Percentiles rank a stretch among this genome's conserved stretches.
Conservation (phyloP, 106 monocot species). For the Posidonia australis region DNA sequence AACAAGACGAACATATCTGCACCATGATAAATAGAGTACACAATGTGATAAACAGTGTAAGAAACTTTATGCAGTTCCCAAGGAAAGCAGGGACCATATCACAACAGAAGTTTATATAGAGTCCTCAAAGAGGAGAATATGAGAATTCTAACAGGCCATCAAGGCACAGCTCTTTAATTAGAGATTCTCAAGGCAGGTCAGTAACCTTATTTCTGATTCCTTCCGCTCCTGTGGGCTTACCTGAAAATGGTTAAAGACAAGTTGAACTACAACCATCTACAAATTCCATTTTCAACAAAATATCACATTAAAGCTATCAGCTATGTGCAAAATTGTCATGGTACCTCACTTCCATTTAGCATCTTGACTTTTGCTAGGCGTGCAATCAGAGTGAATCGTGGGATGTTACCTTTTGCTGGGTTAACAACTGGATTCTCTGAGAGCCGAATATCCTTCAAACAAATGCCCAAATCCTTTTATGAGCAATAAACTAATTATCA, state of each 20-base stretch:
- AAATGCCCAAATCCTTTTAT: neutral
- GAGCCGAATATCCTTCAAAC: constrained; percentile 83
- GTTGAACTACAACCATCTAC: too few relatives aligned
- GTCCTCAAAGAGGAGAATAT: too few relatives aligned
- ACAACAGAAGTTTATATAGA: too few relatives aligned
- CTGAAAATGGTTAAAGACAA: constrained; percentile 24
- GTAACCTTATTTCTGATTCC: constrained; percentile 91
- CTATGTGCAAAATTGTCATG: neutral
- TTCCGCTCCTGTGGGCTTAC: constrained; percentile 67
- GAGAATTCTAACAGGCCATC: neutral
- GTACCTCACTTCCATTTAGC: constrained; percentile 96
- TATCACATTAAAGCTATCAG: neutral
- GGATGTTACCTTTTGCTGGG: constrained; percentile 63
- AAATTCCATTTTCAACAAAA: neutral
- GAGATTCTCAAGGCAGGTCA: neutral
- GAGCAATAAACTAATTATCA: neutral
- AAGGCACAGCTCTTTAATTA: neutral
- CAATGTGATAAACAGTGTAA: neutral
- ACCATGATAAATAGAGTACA: constrained; percentile 1
- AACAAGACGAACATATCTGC: constrained; percentile 82
- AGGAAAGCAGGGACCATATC: neutral
- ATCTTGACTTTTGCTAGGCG: constrained; percentile 69
- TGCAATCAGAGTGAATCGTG: constrained; percentile 80
- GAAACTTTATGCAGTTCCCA: neutral
- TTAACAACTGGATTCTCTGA: constrained; percentile 88